These are phyloP conservation scores for Echria macrotheca DNA, from an alignment of 495 filamentous ascomycete genomes.

Conservation along the genomic window DNA sequence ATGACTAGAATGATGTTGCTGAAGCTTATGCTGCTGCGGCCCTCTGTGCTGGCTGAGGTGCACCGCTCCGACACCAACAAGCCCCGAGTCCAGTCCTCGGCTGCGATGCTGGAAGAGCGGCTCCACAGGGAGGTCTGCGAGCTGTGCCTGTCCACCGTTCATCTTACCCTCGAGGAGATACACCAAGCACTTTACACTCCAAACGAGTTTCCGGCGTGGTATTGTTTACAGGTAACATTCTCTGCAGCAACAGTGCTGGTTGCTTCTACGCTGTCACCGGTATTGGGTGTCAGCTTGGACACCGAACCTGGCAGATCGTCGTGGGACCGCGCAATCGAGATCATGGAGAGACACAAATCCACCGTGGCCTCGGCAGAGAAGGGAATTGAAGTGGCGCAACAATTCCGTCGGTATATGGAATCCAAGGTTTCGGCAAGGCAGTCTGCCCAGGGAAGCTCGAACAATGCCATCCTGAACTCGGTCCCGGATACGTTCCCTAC, in stretches of 20 bases:
- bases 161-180: slow-evolving; percentile 18
- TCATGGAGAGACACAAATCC: slow-evolving; percentile 11
- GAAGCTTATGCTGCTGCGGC: slow-evolving; percentile 14
- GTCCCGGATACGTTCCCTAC: too few relatives aligned
- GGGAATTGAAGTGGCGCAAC: slow-evolving; percentile 10
- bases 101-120: slow-evolving; percentile 10
- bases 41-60: slow-evolving; percentile 15
- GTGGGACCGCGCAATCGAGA: slow-evolving; percentile 16
- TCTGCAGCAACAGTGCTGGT: slow-evolving; percentile 13
- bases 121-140: slow-evolving; percentile 16
- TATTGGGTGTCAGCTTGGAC: slow-evolving; percentile 11
- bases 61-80: not conserved
- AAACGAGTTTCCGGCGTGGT: slow-evolving; percentile 9
- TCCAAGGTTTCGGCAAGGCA: not conserved
- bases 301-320: slow-evolving; percentile 11
- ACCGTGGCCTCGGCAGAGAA: slow-evolving; percentile 11
- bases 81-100: not conserved
- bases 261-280: slow-evolving; percentile 11
- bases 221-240: slow-evolving; percentile 21
- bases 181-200: slow-evolving; percentile 3
- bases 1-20: not conserved
- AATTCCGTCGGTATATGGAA: slow-evolving; percentile 5
- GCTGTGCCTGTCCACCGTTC: slow-evolving; percentile 14
- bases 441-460: not conserved
- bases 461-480: too few relatives aligned